phyloP scores from a whole-genome alignment of 176 grass and related monocot genomes.

The Phoenix roebelenii region DNA sequence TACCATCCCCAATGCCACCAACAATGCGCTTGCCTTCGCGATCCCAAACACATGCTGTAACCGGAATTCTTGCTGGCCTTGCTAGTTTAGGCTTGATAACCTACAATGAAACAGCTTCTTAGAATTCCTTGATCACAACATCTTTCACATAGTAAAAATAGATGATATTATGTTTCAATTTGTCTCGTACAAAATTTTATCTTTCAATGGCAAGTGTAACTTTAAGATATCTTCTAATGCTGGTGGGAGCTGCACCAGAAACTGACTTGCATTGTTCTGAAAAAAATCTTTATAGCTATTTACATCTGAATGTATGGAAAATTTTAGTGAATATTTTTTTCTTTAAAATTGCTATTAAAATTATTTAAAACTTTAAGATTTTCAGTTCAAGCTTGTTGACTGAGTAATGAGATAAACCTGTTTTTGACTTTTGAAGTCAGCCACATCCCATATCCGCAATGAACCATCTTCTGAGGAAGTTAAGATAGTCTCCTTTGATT shows the following conservation, averaged over 20 bases:
- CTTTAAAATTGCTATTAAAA: too few relatives aligned
- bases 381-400: neutral
- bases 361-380: too few relatives aligned
- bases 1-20: constrained; percentile 85
- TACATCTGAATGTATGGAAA: too few relatives aligned
- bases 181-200: too few relatives aligned
- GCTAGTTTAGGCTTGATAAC: constrained; percentile 93
- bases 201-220: too few relatives aligned
- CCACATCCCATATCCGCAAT: constrained; percentile 89
- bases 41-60: constrained; percentile 95
- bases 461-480: constrained; percentile 99
- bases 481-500: constrained; percentile 88
- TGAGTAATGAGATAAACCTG: constrained; percentile 40
- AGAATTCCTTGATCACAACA: neutral
- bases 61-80: constrained; percentile 68
- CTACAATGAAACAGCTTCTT: constrained; percentile 25
- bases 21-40: constrained; percentile 83
- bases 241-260: too few relatives aligned
- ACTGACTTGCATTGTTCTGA: too few relatives aligned
- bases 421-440: constrained; percentile 88
- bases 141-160: neutral
- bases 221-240: too few relatives aligned
- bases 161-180: too few relatives aligned
- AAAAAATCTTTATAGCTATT: too few relatives aligned
- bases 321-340: too few relatives aligned